Evolutionary conservation across 2,329 filamentous ascomycete species (phyloP).

Genomic region (Diplodia mutila): DNA sequence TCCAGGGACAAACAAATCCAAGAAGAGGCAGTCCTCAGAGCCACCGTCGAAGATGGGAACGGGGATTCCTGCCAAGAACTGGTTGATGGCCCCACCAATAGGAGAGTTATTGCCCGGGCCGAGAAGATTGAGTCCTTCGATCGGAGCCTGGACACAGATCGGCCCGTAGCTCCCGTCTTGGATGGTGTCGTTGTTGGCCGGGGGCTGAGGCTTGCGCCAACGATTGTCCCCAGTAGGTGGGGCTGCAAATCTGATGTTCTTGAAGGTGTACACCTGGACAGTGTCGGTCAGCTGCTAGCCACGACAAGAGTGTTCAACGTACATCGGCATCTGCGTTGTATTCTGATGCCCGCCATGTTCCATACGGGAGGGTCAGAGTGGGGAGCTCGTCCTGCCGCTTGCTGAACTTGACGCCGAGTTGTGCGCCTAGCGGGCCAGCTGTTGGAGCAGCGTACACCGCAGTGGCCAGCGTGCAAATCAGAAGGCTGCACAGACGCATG

Average conservation of each 20-base stretch:
- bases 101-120: constrained; percentile 23
- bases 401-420: constrained; percentile 17
- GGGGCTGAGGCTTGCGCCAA: constrained; percentile 27
- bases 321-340: constrained; percentile 24
- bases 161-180: constrained; percentile 27
- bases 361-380: constrained; percentile 22
- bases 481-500: constrained; percentile 4
- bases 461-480: constrained; percentile 2
- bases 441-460: constrained; percentile 6
- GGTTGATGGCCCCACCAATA: constrained; percentile 21
- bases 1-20: constrained; percentile 23
- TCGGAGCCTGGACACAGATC: constrained; percentile 22
- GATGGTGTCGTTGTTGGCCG: constrained; percentile 14
- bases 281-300: background rate
- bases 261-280: constrained; percentile 28
- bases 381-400: constrained; percentile 24
- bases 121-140: constrained; percentile 21
- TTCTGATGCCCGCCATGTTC: constrained; percentile 16
- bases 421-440: background rate
- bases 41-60: constrained; percentile 17
- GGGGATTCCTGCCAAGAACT: constrained; percentile 15
- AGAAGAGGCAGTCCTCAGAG: constrained; percentile 22
- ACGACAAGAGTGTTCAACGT: background rate
- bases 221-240: constrained; percentile 39
- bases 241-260: constrained; percentile 38